Evolutionary conservation across 2,329 filamentous ascomycete genomes (phyloP), one percentile per base, ranked within the genome.

Genomic region (Zopfia rhizophila): DNA sequence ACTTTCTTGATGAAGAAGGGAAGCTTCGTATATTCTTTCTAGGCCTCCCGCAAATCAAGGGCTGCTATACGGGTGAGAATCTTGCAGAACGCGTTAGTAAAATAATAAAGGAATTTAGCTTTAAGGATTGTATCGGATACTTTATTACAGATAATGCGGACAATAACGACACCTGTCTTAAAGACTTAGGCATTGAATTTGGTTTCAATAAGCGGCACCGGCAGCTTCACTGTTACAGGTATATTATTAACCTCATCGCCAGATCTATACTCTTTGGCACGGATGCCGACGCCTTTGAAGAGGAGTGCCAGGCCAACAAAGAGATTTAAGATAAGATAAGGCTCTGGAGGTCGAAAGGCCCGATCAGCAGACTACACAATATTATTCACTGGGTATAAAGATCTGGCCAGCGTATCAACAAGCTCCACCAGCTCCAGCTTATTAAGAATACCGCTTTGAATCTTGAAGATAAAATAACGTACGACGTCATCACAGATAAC

Each of bases 81-180:
- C 8, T 37, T 37, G 33, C 33, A 10, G 48, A 22, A 16, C 30
- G 14, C 11, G 22, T 52, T 30, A 31, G 17, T 27, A 18, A 21
- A 14, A 36, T 53, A 22, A 51, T 52, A 3, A 6, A 22, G 8
- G 27, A 44, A 12, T 55, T 35, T 18, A 17, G 25, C 22, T 10
- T 55, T 2, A 10, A 39, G 12, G 17, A 33, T 12, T 29, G 40
- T 14, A 25, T 58, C 18, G 44, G 40, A 11, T 53, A 47, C 38
- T 55, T 54, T 31, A 45, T 53, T n/a, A 39, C 43, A 13, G 47
- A 54, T 47, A 58, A 58, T 28, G 55, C 53, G 11, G n/a, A 11
- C 5, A 56, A 48, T 36, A 58, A 58, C 35, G 43, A 32, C 18
- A 43, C 36, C 18, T 11, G 10, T 19, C 8, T 37, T 21, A 21